Evolutionary conservation across 495 filamentous ascomycete species (phyloP).

Genomic region (Xylaria curta): DNA sequence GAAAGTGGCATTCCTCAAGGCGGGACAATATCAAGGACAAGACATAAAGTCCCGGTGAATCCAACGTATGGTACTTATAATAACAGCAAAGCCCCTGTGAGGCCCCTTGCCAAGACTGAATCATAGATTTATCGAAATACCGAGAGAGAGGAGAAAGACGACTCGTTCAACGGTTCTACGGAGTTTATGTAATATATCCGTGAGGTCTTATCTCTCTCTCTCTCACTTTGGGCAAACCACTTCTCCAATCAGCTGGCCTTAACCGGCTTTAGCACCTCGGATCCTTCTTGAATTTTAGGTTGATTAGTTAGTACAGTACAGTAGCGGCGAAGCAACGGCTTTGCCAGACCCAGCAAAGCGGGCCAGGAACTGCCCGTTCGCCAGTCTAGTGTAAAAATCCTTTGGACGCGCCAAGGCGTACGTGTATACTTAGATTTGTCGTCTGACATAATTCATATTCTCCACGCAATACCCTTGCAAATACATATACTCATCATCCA

Average conservation of each 20-base stretch:
- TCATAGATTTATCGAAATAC: not conserved
- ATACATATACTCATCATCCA: not conserved
- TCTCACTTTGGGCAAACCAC: not conserved
- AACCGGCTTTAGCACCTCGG: not conserved
- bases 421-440: not conserved
- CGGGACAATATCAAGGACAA: not conserved
- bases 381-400: not conserved
- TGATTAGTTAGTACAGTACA: not conserved
- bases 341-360: conserved; percentile 6
- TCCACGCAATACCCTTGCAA: not conserved
- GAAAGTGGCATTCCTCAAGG: not conserved
- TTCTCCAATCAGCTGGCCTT: not conserved
- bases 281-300: not conserved
- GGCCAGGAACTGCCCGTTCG: not conserved
- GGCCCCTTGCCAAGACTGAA: conserved; percentile 1
- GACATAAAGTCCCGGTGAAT: not conserved
- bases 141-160: not conserved
- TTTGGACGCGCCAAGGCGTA: not conserved
- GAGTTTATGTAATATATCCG: conserved; percentile 1
- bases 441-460: conserved; percentile 22
- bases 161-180: not conserved
- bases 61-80: conserved; percentile 5
- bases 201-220: not conserved
- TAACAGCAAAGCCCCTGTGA: not conserved
- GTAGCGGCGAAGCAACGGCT: not conserved